A percentile compares a stretch with the other conserved stretches of the same genome.
These are phyloP conservation scores for Mycena vulgaris DNA, from an alignment of 768 basidiomycete species.

Conservation along the genomic window DNA sequence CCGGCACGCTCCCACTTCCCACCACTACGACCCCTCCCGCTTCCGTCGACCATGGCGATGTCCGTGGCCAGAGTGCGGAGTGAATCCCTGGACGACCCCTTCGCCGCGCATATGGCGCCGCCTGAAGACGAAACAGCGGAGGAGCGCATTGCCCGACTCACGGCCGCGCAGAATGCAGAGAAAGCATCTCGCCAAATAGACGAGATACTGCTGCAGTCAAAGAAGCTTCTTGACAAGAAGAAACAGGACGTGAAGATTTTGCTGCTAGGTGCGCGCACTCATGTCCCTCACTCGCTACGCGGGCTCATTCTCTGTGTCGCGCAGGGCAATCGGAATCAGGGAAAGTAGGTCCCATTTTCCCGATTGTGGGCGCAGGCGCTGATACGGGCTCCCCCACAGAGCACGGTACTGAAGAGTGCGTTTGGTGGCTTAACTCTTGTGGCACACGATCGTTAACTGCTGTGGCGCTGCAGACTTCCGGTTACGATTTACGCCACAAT, in stretches of 20 bases:
- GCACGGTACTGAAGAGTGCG: conserved; percentile 65
- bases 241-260: conserved; percentile 69
- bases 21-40: background rate
- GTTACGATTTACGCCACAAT: conserved; percentile 72
- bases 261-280: conserved; percentile 60
- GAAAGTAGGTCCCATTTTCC: conserved; percentile 52
- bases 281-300: background rate
- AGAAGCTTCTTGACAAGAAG: conserved; percentile 63
- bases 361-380: background rate
- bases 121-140: conserved; percentile 52
- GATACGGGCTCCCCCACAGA: conserved; percentile 49
- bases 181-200: conserved; percentile 66
- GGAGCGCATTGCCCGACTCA: conserved; percentile 52
- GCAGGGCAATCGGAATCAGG: conserved; percentile 75
- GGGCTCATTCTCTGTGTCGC: background rate
- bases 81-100: conserved; percentile 46
- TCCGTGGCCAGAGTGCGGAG: conserved; percentile 6
- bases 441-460: conserved; percentile 1
- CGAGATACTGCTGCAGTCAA: conserved; percentile 59
- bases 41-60: conserved; percentile 15
- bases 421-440: background rate
- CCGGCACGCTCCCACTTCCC: too few relatives aligned
- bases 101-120: conserved; percentile 39
- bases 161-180: conserved; percentile 58
- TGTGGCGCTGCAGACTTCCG: conserved; percentile 70